Evolutionary conservation across 2,329 filamentous ascomycete genomes (phyloP).

Genomic region (Gnomoniopsis sp.): DNA sequence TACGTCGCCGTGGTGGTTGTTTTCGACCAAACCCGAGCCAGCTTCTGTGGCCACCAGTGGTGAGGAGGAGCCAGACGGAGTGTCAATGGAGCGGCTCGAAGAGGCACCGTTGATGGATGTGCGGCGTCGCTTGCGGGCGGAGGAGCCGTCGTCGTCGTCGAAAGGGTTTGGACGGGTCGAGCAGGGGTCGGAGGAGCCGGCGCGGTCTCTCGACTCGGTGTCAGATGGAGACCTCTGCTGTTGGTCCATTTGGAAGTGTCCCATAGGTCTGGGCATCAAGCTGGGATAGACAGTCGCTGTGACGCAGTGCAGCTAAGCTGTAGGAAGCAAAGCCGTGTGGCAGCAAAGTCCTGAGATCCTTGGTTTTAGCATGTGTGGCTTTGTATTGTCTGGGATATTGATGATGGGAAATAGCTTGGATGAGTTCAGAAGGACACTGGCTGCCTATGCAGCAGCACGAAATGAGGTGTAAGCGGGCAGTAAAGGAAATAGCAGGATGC

Average conservation of each 20-base stretch:
- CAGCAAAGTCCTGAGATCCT: constrained; percentile 37
- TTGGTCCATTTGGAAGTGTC: constrained; percentile 52
- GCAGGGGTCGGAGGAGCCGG: constrained; percentile 59
- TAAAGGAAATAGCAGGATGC: background rate
- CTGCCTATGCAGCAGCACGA: no score
- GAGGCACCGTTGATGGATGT: constrained; percentile 53
- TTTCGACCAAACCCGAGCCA: background rate
- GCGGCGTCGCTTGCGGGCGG: constrained; percentile 57
- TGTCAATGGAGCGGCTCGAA: constrained; percentile 50
- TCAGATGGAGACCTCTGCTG: constrained; percentile 35
- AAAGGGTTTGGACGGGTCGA: constrained; percentile 63
- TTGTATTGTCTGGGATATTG: background rate
- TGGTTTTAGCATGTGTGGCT: constrained; percentile 56
- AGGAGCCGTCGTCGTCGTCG: constrained; percentile 52
- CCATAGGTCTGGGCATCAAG: constrained; percentile 23
- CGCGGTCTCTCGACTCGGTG: constrained; percentile 53
- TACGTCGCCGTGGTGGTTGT: constrained; percentile 22
- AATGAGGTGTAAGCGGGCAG: background rate
- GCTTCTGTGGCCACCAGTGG: constrained; percentile 16
- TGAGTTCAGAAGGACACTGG: background rate
- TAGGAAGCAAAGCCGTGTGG: constrained; percentile 45
- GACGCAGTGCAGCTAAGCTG: constrained; percentile 49
- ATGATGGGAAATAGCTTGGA: background rate
- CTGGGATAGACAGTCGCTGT: constrained; percentile 41
- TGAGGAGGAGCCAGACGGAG: constrained; percentile 21